phyloP scores from a whole-genome alignment of 2,329 filamentous ascomycete genomes.

The Alternaria infectoria region DNA sequence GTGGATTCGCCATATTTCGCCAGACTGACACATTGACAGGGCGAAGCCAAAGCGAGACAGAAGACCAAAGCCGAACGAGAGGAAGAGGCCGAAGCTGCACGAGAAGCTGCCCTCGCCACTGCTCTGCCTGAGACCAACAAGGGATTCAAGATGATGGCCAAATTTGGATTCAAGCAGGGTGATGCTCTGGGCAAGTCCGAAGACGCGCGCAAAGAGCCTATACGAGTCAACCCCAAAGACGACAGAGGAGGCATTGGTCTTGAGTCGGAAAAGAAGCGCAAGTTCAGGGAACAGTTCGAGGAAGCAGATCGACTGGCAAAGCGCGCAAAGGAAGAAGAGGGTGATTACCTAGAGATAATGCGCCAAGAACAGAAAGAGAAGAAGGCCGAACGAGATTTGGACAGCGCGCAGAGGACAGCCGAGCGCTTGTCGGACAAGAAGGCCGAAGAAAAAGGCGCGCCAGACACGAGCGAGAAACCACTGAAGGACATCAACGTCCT shows the following conservation, averaged over 20 bases:
- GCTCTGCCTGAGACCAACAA: conserved; percentile 78
- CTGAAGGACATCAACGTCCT: conserved; percentile 75
- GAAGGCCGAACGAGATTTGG: conserved; percentile 69
- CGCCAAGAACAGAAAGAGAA: conserved; percentile 44
- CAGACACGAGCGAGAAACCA: conserved; percentile 53
- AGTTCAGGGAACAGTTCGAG: conserved; percentile 54
- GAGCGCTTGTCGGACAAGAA: conserved; percentile 69
- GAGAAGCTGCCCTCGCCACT: conserved; percentile 77
- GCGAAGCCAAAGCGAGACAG: conserved; percentile 35
- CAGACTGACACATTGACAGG: conserved; percentile 28
- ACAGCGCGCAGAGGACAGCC: conserved; percentile 80
- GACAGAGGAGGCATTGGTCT: conserved; percentile 83
- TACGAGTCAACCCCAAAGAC: conserved; percentile 77
- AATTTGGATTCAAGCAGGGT: conserved; percentile 86
- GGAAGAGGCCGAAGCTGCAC: conserved; percentile 72
- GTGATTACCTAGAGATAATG: conserved; percentile 44
- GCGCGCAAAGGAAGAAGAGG: conserved; percentile 55
- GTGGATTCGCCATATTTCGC: neutral
- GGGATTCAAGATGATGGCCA: conserved; percentile 94
- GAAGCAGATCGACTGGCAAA: conserved; percentile 41
- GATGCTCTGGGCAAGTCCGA: conserved; percentile 72
- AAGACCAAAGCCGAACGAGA: conserved; percentile 85
- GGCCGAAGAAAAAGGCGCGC: conserved; percentile 29
- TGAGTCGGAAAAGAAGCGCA: conserved; percentile 82
- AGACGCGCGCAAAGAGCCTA: conserved; percentile 69